Base-by-base conservation (phyloP, 2,329 filamentous ascomycete genomes). In the Paracorniculantispora psalliotae region DNA sequence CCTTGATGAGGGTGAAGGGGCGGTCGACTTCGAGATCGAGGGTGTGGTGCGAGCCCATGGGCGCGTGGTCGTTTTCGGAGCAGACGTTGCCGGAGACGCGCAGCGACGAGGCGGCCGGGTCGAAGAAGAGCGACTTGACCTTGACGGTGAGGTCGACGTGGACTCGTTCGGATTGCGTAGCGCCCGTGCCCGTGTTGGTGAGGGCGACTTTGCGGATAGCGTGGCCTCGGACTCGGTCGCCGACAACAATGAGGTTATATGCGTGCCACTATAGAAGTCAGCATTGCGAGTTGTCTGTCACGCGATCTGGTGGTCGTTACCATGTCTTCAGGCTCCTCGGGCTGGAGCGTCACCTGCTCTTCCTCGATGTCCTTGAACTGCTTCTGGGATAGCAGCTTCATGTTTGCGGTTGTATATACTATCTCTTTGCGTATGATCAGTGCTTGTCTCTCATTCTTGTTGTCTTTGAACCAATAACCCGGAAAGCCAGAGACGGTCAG, bases 1-100 rank as follows among this genome's bases (percentile, higher is more conserved):
- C 82, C 75, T 97, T 97, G 76, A 92, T 89, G 8, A 99, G 72
- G 7, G 90, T 93, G 67, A 97, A 97, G 53, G 92, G 87, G 44
- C 92, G 83, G 67, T 94, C 86, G 60, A 96, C 79, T 71, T 97
- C 93, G 48, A 99, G 81, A 65, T 97, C 93, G 63, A 86, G 77
- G 1, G 82, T 85, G 67, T 86, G 83, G 66, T 83, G 79, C 61
- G 83, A 78, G 54, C 82, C 83, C 44, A 82, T 68, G 63, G 74
- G 73, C 59, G 83, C 81, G 61, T 78, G 75, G 35, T 74, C 71
- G 66, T 83, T 85, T 67, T 85, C 82, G 43, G 72, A 72, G 60
- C 75, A 71, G 61, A 85, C 79, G 37, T 74, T 75, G 64, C 83
- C 82, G 33, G 81, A 82, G 53, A 85, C 81, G 55, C 81, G 81